Conservation (phyloP, 1,139 yeast species). For the Casaregolazyma suthepensis region DNA sequence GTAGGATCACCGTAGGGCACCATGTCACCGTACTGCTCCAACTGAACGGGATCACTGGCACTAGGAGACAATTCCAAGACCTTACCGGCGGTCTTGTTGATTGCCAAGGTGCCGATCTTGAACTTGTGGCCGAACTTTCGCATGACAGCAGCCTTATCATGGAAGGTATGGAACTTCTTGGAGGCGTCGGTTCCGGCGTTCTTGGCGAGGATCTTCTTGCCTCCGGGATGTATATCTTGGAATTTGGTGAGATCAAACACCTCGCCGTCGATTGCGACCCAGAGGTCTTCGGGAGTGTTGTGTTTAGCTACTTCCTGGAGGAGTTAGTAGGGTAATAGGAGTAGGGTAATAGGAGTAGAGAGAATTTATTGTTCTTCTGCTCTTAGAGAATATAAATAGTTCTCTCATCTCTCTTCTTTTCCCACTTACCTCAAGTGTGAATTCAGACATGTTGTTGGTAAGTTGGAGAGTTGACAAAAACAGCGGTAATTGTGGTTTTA, state of each 20-base stretch:
- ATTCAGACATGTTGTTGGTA: constrained; percentile 3
- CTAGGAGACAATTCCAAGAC: constrained; percentile 17
- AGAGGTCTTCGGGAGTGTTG: constrained; percentile 68
- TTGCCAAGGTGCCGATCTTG: constrained; percentile 33
- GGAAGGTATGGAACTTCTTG: constrained; percentile 55
- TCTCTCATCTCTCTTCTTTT: not conserved
- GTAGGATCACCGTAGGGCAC: constrained; percentile 40
- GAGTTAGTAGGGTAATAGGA: too few species aligned
- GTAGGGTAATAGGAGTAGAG: too few species aligned
- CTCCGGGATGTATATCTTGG: constrained; percentile 93
- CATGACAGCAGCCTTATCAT: constrained; percentile 38
- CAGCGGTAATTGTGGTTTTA: not conserved
- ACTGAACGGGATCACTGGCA: constrained; percentile 12
- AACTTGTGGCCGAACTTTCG: constrained; percentile 35
- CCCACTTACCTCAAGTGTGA: constrained; percentile 1
- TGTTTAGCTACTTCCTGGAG: constrained; percentile 68
- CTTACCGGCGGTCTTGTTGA: constrained; percentile 19
- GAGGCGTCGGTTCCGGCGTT: constrained; percentile 93
- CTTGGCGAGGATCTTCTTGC: constrained; percentile 61
- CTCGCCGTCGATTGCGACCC: constrained; percentile 81
- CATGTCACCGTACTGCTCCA: constrained; percentile 34
- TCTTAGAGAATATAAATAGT: too few species aligned
- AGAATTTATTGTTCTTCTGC: too few species aligned
- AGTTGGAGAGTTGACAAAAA: not conserved
- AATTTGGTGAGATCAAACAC: constrained; percentile 78